A percentile compares a stretch with the other conserved stretches of the same genome.
phyloP scores from a whole-genome alignment of 2,329 filamentous ascomycete species.

The Talaromyces sp. region DNA sequence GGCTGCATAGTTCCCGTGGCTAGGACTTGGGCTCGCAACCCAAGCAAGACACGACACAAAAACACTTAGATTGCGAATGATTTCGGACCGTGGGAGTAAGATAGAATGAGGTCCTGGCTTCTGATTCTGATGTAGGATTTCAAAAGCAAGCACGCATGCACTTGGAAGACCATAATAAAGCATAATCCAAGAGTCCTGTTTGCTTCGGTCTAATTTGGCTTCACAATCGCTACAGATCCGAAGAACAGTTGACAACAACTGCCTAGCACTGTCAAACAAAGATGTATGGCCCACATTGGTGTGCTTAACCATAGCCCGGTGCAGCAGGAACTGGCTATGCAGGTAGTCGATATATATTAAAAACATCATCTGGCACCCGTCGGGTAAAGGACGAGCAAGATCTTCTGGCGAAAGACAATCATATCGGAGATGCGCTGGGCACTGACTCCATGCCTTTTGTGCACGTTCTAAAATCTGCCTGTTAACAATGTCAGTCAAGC shows the following conservation, averaged over 20 bases:
- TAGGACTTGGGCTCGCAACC: constrained; percentile 31
- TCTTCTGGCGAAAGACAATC: constrained; percentile 18
- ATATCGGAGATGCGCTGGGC: constrained; percentile 23
- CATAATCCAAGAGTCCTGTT: constrained; percentile 36
- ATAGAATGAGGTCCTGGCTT: constrained; percentile 22
- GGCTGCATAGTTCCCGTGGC: constrained; percentile 33
- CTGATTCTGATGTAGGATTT: constrained; percentile 31
- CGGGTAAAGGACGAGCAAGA: constrained; percentile 13
- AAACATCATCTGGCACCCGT: constrained; percentile 17
- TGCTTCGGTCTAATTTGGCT: constrained; percentile 29
- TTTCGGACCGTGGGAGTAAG: constrained; percentile 22
- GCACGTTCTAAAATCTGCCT: constrained; percentile 21
- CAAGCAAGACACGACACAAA: constrained; percentile 27
- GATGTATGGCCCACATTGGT: constrained; percentile 29
- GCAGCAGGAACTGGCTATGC: constrained; percentile 35
- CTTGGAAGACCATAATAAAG: constrained; percentile 27
- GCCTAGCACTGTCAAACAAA: constrained; percentile 32
- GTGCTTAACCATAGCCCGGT: constrained; percentile 32
- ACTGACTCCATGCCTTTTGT: constrained; percentile 20
- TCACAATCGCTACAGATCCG: constrained; percentile 28
- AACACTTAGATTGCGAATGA: constrained; percentile 25
- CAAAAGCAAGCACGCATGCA: constrained; percentile 29
- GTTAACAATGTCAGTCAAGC: not conserved
- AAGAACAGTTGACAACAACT: constrained; percentile 30
- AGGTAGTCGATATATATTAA: constrained; percentile 35